Conservation (phyloP, 192 early-diverging fungal species). For the Coemansia sp. region DNA sequence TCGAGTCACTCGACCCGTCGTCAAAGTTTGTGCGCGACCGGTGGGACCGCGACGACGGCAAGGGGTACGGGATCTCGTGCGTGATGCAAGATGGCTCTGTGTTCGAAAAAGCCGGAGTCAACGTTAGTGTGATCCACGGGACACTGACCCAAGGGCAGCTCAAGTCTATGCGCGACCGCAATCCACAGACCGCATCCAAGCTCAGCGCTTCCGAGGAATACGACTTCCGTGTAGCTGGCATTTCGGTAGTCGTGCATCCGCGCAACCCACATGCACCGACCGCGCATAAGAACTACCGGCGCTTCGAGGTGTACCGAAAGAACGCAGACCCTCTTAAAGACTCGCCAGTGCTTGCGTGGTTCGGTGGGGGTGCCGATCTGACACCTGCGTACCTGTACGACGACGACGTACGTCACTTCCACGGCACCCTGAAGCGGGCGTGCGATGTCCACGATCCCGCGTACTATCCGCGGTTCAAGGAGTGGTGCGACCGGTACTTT, state of each 20-base stretch:
- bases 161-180: slow-evolving; percentile 88
- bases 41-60: slow-evolving; percentile 87
- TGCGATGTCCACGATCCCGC: slow-evolving; percentile 84
- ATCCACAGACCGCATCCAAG: slow-evolving; percentile 55
- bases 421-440: slow-evolving; percentile 84
- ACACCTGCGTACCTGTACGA: slow-evolving; percentile 89
- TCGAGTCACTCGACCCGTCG: slow-evolving; percentile 64
- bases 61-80: slow-evolving; percentile 87
- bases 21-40: slow-evolving; percentile 70
- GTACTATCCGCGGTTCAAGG: slow-evolving; percentile 90
- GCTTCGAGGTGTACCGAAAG: slow-evolving; percentile 83
- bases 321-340: slow-evolving; percentile 36
- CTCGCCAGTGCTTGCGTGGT: slow-evolving; percentile 83
- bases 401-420: slow-evolving; percentile 94
- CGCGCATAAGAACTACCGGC: slow-evolving; percentile 95
- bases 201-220: slow-evolving; percentile 61
- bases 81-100: slow-evolving; percentile 90
- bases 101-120: slow-evolving; percentile 98
- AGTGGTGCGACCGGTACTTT: slow-evolving; percentile 98
- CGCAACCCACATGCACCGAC: slow-evolving; percentile 96
- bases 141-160: slow-evolving; percentile 76
- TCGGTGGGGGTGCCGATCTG: slow-evolving; percentile 95
- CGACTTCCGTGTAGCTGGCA: slow-evolving; percentile 87
- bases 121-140: slow-evolving; percentile 84
- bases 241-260: slow-evolving; percentile 92